phyloP scores from a whole-genome alignment of 371 early-diverging fungal species.

The Saksenaea oblongispora region DNA sequence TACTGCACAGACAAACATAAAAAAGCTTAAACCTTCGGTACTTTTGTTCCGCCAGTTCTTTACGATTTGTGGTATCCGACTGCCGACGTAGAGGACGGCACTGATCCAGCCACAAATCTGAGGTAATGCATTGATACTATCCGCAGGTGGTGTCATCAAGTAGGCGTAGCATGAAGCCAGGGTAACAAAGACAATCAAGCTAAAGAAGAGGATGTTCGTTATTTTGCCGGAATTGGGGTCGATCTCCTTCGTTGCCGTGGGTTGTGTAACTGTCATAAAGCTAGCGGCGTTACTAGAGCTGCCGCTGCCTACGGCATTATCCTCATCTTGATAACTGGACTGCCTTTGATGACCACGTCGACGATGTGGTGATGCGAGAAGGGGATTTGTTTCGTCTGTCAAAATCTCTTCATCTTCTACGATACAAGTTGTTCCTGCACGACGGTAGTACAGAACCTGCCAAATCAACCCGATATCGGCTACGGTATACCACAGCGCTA shows the following conservation, averaged over 20 bases:
- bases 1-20: conserved; percentile 80
- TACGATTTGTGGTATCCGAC: conserved; percentile 78
- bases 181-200: neutral
- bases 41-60: conserved; percentile 69
- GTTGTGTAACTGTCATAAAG: neutral
- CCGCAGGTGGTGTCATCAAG: neutral
- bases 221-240: neutral
- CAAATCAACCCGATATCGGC: conserved; percentile 54
- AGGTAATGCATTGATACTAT: conserved; percentile 18
- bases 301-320: neutral
- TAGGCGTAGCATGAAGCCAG: conserved; percentile 1
- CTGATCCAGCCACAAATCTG: conserved; percentile 53
- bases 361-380: neutral
- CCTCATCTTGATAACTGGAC: neutral
- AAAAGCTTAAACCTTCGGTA: conserved; percentile 71
- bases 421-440: conserved; percentile 5
- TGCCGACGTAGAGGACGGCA: conserved; percentile 53
- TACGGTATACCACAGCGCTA: conserved; percentile 51
- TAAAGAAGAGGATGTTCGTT: neutral
- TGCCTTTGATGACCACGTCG: neutral
- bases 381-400: conserved; percentile 3
- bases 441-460: conserved; percentile 56
- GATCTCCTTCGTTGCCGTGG: neutral
- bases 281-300: neutral
- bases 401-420: conserved; percentile 12